Conservation (phyloP, 768 basidiomycete genomes). For the Lentinula sp. region DNA sequence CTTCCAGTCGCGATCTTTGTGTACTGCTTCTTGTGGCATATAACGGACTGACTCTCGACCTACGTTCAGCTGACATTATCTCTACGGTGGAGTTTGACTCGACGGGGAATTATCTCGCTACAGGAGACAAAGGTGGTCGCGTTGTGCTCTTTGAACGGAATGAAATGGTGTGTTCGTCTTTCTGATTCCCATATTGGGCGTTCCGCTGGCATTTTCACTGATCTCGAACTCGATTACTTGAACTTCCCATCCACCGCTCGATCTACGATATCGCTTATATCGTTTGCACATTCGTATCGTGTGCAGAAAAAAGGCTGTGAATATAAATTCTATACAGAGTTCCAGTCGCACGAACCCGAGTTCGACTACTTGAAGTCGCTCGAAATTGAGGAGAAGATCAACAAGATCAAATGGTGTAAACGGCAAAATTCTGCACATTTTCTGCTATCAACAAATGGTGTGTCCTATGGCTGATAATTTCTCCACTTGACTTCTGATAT, state of each 20-base stretch:
- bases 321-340: conserved; percentile 99
- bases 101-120: conserved; percentile 98
- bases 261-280: conserved; percentile 10
- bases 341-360: conserved; percentile 99
- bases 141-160: conserved; percentile 99
- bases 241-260: conserved; percentile 11
- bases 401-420: conserved; percentile 99
- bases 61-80: conserved; percentile 90
- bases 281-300: conserved; percentile 4
- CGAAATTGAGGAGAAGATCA: conserved; percentile 99
- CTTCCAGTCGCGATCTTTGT: conserved; percentile 14
- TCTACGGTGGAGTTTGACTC: conserved; percentile 99
- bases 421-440: conserved; percentile 98
- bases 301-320: conserved; percentile 97
- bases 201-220: conserved; percentile 17
- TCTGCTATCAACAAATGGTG: conserved; percentile 94
- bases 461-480: conserved; percentile 16
- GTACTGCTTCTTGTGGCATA: neutral
- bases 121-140: conserved; percentile 98
- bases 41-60: conserved; percentile 15
- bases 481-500: conserved; percentile 9
- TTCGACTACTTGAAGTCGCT: conserved; percentile 99
- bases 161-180: conserved; percentile 68
- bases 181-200: conserved; percentile 9
- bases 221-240: conserved; percentile 24